Evolutionary conservation across 306 rosid species (phyloP).

Genomic region (Herpetospermum pedunculosum): DNA sequence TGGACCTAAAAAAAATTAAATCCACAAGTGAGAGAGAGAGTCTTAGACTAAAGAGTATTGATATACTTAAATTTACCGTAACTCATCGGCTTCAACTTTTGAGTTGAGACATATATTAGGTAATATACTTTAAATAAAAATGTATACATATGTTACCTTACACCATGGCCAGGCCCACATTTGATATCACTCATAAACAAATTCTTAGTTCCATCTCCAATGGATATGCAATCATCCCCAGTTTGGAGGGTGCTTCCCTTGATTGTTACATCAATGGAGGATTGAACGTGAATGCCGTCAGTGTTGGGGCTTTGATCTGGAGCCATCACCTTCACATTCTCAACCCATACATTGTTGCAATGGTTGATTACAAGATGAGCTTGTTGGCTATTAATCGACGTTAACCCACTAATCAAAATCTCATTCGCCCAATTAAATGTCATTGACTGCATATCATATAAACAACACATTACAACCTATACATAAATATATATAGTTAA

Average conservation of each 20-base stretch:
- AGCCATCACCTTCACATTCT: constrained; percentile 31
- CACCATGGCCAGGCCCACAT: constrained; percentile 73
- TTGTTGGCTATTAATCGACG: constrained; percentile 48
- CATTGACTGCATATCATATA: constrained; percentile 60
- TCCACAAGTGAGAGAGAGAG: too few species aligned
- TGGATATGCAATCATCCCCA: constrained; percentile 45
- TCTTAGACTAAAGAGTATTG: too few species aligned
- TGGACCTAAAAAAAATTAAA: too few species aligned
- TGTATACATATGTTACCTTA: too few species aligned
- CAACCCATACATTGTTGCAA: constrained; percentile 36
- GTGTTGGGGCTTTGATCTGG: constrained; percentile 50
- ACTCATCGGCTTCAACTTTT: too few species aligned
- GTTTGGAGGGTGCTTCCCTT: constrained; percentile 31
- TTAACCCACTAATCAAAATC: constrained; percentile 40
- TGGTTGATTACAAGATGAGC: constrained; percentile 39
- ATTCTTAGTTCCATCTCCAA: constrained; percentile 45
- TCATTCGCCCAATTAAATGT: constrained; percentile 39
- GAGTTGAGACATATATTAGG: too few species aligned
- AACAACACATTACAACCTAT: too few species aligned
- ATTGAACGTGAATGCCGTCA: constrained; percentile 58
- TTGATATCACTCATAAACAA: constrained; percentile 31
- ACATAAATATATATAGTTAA: too few species aligned
- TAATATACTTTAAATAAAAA: too few species aligned
- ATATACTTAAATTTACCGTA: too few species aligned
- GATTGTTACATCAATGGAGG: constrained; percentile 34